Conservation (phyloP, 768 basidiomycete species). For the Brasilioporus rufonigricans region DNA sequence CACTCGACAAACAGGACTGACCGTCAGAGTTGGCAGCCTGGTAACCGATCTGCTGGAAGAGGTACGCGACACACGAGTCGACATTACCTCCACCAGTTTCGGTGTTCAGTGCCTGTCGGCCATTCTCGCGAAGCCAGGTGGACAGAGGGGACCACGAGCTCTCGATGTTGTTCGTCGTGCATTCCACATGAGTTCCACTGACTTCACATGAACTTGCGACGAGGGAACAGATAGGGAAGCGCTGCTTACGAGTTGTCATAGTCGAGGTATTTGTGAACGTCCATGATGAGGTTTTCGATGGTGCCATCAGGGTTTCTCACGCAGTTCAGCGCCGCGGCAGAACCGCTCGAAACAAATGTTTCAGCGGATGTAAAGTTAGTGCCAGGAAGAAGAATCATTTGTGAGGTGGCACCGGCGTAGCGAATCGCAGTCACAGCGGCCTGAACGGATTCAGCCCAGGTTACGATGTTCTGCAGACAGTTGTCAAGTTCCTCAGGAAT, state of each 20-base stretch:
- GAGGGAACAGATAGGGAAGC: background rate
- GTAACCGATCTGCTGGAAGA: constrained; percentile 46
- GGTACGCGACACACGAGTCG: constrained; percentile 42
- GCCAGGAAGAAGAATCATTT: constrained; percentile 55
- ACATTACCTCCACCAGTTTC: constrained; percentile 61
- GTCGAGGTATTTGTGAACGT: constrained; percentile 65
- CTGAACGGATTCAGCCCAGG: constrained; percentile 52
- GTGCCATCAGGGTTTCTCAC: constrained; percentile 48
- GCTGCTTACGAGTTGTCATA: constrained; percentile 44
- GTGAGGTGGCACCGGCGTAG: constrained; percentile 45
- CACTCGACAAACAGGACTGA: constrained; percentile 16
- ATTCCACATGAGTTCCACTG: constrained; percentile 43
- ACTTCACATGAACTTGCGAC: background rate
- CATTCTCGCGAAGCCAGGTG: constrained; percentile 46
- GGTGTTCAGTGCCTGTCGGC: constrained; percentile 55
- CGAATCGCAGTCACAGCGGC: constrained; percentile 64
- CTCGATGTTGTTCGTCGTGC: constrained; percentile 54
- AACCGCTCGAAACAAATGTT: constrained; percentile 50
- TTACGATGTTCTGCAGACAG: constrained; percentile 31
- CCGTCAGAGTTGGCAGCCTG: constrained; percentile 50
- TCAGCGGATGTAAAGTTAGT: constrained; percentile 54
- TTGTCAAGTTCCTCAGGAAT: background rate
- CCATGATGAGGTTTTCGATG: constrained; percentile 48
- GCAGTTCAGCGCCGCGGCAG: constrained; percentile 44
- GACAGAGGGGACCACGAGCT: constrained; percentile 45